phyloP scores from a whole-genome alignment of 2,329 filamentous ascomycete species.

The Cladosporium sp. region DNA sequence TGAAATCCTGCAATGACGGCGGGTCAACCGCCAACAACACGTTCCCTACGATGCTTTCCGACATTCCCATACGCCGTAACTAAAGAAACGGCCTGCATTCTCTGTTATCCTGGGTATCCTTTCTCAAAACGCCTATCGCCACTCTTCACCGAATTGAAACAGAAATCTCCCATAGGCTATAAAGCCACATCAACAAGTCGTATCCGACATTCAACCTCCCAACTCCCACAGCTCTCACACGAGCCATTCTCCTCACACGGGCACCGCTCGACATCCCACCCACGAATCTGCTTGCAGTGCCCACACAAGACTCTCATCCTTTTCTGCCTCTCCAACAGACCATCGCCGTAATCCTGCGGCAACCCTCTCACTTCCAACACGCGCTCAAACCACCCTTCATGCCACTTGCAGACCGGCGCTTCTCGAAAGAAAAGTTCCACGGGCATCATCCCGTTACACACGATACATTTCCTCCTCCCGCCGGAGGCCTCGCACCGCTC shows the following conservation, averaged over 20 bases:
- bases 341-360: neutral
- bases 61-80: neutral
- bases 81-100: neutral
- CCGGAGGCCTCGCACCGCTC: constrained; percentile 19
- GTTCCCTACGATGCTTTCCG: neutral
- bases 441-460: constrained; percentile 18
- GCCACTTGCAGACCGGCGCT: constrained; percentile 21
- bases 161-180: no score
- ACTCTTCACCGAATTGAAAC: no score
- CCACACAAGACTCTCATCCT: constrained; percentile 5
- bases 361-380: neutral
- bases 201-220: constrained; percentile 10
- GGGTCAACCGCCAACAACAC: neutral
- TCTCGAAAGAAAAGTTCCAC: constrained; percentile 13
- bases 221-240: constrained; percentile 10
- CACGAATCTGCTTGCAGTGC: constrained; percentile 7
- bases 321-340: neutral
- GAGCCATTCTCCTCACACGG: neutral
- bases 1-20: neutral
- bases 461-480: constrained; percentile 22
- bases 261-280: constrained; percentile 11
- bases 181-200: neutral
- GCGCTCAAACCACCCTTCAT: constrained; percentile 20
- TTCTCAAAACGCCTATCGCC: neutral
- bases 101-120: neutral